These are phyloP conservation scores for Aureobasidium sp. DNA, from an alignment of 2,329 filamentous ascomycete species.

Conservation along the genomic window DNA sequence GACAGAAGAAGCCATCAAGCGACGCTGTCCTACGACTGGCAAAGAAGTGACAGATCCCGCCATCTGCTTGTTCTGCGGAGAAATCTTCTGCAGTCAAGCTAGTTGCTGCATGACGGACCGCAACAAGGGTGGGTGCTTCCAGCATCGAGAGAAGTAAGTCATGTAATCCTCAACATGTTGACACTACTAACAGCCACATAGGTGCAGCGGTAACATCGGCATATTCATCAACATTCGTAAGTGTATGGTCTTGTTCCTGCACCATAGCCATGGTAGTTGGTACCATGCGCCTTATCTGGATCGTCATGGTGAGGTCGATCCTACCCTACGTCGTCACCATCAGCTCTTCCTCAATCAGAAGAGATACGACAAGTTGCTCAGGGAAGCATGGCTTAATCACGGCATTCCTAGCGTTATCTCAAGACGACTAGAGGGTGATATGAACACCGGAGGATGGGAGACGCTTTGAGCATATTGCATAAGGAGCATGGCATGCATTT, in stretches of 20 bases:
- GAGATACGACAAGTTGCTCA: conserved; percentile 80
- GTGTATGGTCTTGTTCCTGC: conserved; percentile 83
- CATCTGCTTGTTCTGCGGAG: conserved; percentile 89
- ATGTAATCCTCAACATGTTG: not conserved
- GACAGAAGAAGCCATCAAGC: conserved; percentile 82
- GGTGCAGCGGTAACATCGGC: conserved; percentile 80
- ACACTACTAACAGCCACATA: not conserved
- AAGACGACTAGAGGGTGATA: conserved; percentile 84
- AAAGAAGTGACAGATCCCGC: conserved; percentile 87
- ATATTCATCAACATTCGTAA: conserved; percentile 95
- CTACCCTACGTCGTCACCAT: conserved; percentile 75
- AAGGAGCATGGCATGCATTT: not conserved
- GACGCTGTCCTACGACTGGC: conserved; percentile 79
- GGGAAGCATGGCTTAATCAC: conserved; percentile 80
- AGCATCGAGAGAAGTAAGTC: conserved; percentile 78
- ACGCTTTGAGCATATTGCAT: conserved; percentile 39
- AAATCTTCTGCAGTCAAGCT: conserved; percentile 93
- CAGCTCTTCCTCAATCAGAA: conserved; percentile 91
- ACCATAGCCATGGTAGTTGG: conserved; percentile 75
- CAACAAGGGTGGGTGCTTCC: conserved; percentile 69
- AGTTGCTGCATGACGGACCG: conserved; percentile 76
- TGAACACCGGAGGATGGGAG: conserved; percentile 97
- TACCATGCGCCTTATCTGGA: conserved; percentile 88
- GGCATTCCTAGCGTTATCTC: conserved; percentile 84
- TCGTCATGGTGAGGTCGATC: conserved; percentile 89